phyloP scores from a whole-genome alignment of 2,329 filamentous ascomycete species.

The Coleophoma crateriformis region DNA sequence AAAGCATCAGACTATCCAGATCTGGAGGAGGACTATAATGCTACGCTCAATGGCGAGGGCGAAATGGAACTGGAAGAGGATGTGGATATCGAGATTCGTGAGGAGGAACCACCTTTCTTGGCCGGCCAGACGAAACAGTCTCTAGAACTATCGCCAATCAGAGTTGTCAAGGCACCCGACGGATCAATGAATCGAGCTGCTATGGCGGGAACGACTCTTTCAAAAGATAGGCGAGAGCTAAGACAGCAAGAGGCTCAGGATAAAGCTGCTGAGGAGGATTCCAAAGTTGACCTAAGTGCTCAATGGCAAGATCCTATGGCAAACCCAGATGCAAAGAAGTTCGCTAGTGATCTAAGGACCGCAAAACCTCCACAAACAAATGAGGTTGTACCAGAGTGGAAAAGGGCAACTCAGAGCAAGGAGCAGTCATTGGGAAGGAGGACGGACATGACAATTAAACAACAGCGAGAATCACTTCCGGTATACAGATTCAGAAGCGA shows the following conservation, averaged over 20 bases:
- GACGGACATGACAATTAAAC: constrained; percentile 87
- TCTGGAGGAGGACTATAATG: constrained; percentile 88
- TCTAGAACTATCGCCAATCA: constrained; percentile 87
- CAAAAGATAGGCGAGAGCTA: constrained; percentile 85
- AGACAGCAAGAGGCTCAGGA: constrained; percentile 84
- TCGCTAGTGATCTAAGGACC: constrained; percentile 79
- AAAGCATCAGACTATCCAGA: constrained; percentile 93
- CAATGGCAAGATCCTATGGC: constrained; percentile 99
- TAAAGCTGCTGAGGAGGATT: constrained; percentile 64
- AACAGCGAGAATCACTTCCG: constrained; percentile 84
- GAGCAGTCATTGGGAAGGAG: constrained; percentile 79
- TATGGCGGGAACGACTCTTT: constrained; percentile 83
- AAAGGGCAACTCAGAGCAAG: constrained; percentile 72
- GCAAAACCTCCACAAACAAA: constrained; percentile 52
- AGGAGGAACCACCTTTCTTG: constrained; percentile 94
- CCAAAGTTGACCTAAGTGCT: constrained; percentile 75
- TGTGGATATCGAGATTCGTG: constrained; percentile 91
- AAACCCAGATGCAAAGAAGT: constrained; percentile 75
- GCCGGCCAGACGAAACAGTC: constrained; percentile 96
- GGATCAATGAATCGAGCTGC: constrained; percentile 96
- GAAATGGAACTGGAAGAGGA: constrained; percentile 93
- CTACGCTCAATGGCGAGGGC: constrained; percentile 77
- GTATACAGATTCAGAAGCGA: constrained; percentile 85
- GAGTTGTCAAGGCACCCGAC: constrained; percentile 95
- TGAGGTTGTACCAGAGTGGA: constrained; percentile 86